Conservation (phyloP, 768 basidiomycete species). For the Galerina marginata region DNA sequence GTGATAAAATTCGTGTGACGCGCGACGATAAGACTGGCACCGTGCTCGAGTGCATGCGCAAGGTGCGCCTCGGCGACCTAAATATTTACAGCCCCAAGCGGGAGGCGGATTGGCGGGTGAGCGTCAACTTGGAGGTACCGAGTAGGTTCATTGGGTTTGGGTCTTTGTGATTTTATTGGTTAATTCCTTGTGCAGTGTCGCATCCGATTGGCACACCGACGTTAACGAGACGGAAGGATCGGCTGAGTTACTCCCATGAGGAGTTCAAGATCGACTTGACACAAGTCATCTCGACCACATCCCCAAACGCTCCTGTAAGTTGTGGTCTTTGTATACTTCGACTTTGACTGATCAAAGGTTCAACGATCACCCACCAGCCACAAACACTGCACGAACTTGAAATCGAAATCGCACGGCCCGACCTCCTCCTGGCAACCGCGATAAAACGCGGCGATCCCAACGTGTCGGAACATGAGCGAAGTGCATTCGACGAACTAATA, state of each 20-base stretch:
- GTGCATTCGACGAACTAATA: conserved; percentile 89
- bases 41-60: conserved; percentile 74
- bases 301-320: conserved; percentile 57
- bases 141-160: conserved; percentile 51
- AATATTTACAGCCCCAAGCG: conserved; percentile 87
- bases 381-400: conserved; percentile 87
- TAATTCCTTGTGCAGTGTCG: conserved; percentile 47
- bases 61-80: conserved; percentile 84
- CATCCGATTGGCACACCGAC: conserved; percentile 70
- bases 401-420: conserved; percentile 80
- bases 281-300: conserved; percentile 71
- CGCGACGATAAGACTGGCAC: conserved; percentile 73
- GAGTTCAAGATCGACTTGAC: conserved; percentile 94
- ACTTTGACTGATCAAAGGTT: neutral
- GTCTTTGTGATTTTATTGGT: neutral
- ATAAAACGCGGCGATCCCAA: conserved; percentile 67
- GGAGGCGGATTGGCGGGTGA: conserved; percentile 89
- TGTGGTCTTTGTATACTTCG: neutral
- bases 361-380: conserved; percentile 39
- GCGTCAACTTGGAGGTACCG: conserved; percentile 88
- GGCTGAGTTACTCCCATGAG: conserved; percentile 93
- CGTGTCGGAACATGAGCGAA: conserved; percentile 65
- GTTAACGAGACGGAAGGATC: conserved; percentile 79
- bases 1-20: conserved; percentile 80
- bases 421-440: conserved; percentile 73